Evolutionary conservation across 129 eudicot genomes (phyloP), one percentile per base, ranked within the genome.

Genomic region (Flaveria trinervia): DNA sequence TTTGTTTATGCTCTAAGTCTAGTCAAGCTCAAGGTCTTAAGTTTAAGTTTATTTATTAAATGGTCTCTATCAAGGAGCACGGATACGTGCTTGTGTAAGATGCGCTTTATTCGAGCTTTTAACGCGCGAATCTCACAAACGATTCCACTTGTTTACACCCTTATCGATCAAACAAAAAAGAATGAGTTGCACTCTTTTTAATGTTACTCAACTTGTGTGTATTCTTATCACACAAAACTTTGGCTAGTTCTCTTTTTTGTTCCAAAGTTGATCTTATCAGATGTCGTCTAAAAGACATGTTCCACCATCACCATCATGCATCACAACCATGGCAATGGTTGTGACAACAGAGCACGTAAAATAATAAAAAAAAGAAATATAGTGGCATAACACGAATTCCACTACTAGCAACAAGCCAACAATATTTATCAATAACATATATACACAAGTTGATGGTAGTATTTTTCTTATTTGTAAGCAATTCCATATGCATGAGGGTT

Each of bases 401-500:
- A 66, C 26, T 68, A 45, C 36, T 70, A 70, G 43, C 56, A 70
- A 70, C 22, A 55, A 33, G 44, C 20, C 22, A 36, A 18, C n/a
- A 54, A 39, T 55, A 36, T 45, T 2, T 41, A 20, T 7, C 39
- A 43, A 39, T 61, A 5, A 56, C 51, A 56, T 39, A 30, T 55
- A 33, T 16, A 18, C 12, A 62, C 11, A 23, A 23, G 36, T 77
- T 26, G 50, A 80, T 54, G 75, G 9, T 70, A 54, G 46, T 49
- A 55, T 28, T 64, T 41, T 36, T 33, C n/a, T 68, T 89, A 93
- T 77, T 80, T 89, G 33, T 68, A 70, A 74, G 98, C 98, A 75
- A 84, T 86, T 66, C 98, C 98, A 70, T 87, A 90, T 12, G 91
- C 85, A 51, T 90, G 93, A 68, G 98, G 97, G 71, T 80, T 89